Base-by-base conservation (phyloP, 2,329 filamentous ascomycete species). In the Colletotrichum orbiculare region DNA sequence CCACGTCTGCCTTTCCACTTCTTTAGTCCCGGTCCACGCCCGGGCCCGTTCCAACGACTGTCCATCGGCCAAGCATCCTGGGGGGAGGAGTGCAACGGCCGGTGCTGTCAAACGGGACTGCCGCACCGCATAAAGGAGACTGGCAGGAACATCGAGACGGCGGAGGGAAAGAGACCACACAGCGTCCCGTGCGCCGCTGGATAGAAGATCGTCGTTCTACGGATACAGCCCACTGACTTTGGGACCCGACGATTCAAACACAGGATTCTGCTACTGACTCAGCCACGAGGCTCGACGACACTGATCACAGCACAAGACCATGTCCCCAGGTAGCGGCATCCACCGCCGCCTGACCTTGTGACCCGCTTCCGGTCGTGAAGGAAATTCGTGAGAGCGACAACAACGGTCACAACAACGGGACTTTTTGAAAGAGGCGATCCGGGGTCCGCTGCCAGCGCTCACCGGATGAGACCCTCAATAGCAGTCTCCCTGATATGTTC, bases 201-300 rank as follows among this genome's bases (percentile, higher is more conserved):
- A 45, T 54, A 59, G 38, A 39, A 54, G 54, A 66, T 66, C 54
- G 43, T 54, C 54, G 54, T 55, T 66, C 45, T n/a, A 15, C 43
- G 8, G 43, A 10, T 50, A 54, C 48, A 38, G 38, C 47, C 33
- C 50, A 35, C 15, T 54, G 41, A 42, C 48, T 39, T 48, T 25
- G 34, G 54, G 41, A 48, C 41, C 53, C 15, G 50, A 60, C 38
- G 35, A 49, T 46, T 25, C 43, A 46, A 64, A 64, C 49, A 45
- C 25, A 25, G 25, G 25, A 15, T 34, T 42, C 49, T 53, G 55
- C 61, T 50, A 64, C 64, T 64, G 64, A 66, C 60, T 64, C 60
- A 56, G 64, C 64, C 60, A 47, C 60, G 50, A 37, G 34, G 39
- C 37, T 46, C 61, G 39, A 60, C 50, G 35, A 41, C 34, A 38